Base-by-base conservation (phyloP, 2,329 filamentous ascomycete genomes). In the Talaromyces sp. region DNA sequence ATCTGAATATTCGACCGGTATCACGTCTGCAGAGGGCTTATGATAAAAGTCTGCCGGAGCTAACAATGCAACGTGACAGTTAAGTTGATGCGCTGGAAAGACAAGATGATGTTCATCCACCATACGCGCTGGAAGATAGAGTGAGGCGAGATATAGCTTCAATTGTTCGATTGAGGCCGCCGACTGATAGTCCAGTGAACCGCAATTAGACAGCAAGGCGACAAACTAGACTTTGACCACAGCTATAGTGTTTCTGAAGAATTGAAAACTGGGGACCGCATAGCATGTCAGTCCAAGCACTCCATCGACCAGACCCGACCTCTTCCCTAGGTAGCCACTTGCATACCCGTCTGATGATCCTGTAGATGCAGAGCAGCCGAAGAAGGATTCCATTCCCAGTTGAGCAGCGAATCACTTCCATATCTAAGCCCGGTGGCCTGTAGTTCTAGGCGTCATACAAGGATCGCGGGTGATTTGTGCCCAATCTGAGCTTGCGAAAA, bases 1-100 rank as follows among this genome's bases (percentile, higher is more conserved):
- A 57, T 42, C 37, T 57, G 35, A 40, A 57, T 57, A 40, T 57
- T 57, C 31, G 28, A 54, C n/a, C 31, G 50, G 35, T 54, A 54
- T 54, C n/a, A 8, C 3, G 16, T 33, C 6, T 54, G 21, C 16
- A 16, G 16, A 48, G 4, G 48, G 5, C 3, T 52, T 25, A 23
- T 16, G 11, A 31, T 11, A 23, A 3, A 46, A 11, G 21, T 46
- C 11, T 33, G 12, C 16, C 12, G n/a, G 28, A 54, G 31, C 50
- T 54, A 54, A 35, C 3, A 1, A 58, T 58, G 55, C 37, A 31
- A 58, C 7, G 21, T 58, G 50, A 54, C 14, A 44, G 16, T 58
- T 21, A 44, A 28, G 23, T 31, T 44, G 55, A 58, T 58, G 37
- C 25, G 37, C 23, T 58, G 55, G 55, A 58, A 33, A 37, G 18